Evolutionary conservation across 495 filamentous ascomycete genomes (phyloP), one percentile per base, ranked within the genome.

Genomic region (Talaromyces nanjingensis): DNA sequence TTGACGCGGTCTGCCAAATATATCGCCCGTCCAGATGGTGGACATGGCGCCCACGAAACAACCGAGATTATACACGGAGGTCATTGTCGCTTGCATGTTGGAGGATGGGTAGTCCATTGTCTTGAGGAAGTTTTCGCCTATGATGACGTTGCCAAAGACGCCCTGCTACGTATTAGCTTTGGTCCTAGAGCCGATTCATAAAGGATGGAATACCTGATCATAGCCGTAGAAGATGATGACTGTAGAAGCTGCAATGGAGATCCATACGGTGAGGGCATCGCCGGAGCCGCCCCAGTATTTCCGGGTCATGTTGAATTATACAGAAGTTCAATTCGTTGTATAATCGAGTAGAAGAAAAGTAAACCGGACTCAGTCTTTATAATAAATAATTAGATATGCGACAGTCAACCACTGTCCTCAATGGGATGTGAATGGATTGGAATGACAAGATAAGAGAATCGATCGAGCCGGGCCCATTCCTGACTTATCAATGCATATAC

Each of bases 1-100:
- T 1, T 77, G 72, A 52, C 76, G 82, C 71, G 81, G 81, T 11
- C 85, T 72, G 3, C 84, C 85, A 1, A 86, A 73, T 6, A 67
- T 66, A 65, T 84, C 81, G 49, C 85, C 84, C 37, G 81, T 72
- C 20, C 70, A 73, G 47, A 82, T 75, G 18, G 79, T 76, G 0
- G 69, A 70, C 20, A 85, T 73, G 53, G 83, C 80, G 14, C 84
- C 84, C 27, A 84, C 69, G 67, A 86, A 84, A 63, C 80, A 86
- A 52, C 82, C 83, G 33, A 87, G 73, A 64, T 85, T 80, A 69
- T 86, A 86, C 24, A 86, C 73, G 1, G 83, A 82, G 7, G 81
- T 84, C 24, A 86, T 64, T 39, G 45, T 63, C 12, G 55, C 59
- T 20, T 61, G 60, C 22, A 69, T 55, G 8, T 47, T 64, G 16